Percentiles rank a stretch among this genome's conserved stretches.
phyloP scores from a whole-genome alignment of 164 flowering plant species.

The Kingdonia uniflora region DNA sequence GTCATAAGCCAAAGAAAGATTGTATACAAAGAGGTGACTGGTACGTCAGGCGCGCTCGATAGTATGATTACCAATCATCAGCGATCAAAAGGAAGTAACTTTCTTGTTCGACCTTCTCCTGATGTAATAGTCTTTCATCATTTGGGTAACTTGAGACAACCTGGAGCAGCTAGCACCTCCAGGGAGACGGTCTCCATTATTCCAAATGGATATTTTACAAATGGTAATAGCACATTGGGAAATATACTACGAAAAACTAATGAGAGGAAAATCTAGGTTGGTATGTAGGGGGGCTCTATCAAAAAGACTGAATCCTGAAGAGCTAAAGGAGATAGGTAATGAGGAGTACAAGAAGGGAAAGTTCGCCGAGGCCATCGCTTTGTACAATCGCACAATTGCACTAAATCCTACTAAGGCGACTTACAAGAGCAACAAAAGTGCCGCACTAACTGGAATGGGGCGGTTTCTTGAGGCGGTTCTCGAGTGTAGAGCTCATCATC shows the following conservation, averaged over 20 bases:
- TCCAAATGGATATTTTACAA: not conserved
- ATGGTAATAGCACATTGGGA: conserved; percentile 28
- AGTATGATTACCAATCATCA: conserved; percentile 51
- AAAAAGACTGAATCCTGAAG: conserved; percentile 40
- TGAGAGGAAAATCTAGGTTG: conserved; percentile 13
- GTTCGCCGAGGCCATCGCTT: conserved; percentile 51
- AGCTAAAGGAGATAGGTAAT: conserved; percentile 62
- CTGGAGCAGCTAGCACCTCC: conserved; percentile 15
- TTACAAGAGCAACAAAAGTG: conserved; percentile 59
- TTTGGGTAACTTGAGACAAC: conserved; percentile 68
- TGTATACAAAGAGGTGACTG: conserved; percentile 33
- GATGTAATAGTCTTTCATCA: conserved; percentile 66
- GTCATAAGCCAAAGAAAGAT: conserved; percentile 24
- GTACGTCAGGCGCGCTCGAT: conserved; percentile 76
- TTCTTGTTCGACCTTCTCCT: conserved; percentile 69
- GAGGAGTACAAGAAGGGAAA: conserved; percentile 67
- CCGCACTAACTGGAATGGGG: conserved; percentile 62
- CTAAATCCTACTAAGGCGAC: conserved; percentile 50
- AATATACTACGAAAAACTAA: conserved; percentile 32
- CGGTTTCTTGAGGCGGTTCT: conserved; percentile 54
- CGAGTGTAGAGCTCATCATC: conserved; percentile 73
- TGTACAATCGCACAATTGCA: conserved; percentile 60
- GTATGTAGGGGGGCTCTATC: conserved; percentile 42
- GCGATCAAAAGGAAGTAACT: conserved; percentile 22
- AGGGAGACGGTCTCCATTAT: too few species aligned